Base-by-base conservation (phyloP, 1,139 yeast genomes). In the Meyerozyma guilliermondii region DNA sequence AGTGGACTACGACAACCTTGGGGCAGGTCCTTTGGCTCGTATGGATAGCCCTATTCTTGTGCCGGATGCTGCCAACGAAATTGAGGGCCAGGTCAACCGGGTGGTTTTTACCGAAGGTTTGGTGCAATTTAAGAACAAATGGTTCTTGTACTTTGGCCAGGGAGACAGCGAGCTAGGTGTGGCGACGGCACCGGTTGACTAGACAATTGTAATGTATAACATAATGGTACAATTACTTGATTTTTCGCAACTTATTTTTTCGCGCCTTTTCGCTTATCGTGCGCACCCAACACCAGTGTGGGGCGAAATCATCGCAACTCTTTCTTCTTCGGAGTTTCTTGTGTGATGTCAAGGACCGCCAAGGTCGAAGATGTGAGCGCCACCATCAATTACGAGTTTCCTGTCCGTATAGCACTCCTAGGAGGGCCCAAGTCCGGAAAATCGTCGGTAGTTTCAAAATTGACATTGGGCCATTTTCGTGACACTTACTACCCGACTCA, bases 401-500 rank as follows among this genome's bases (percentile, higher is more conserved):
- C 86, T 0, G 48, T 80, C 13, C 58, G 85, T 43, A 58, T 81
- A 28, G 86, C 84, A 0, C 60, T 81, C 9, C 53, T 81, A 5
- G 87, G 87, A 0, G 83, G 77, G 0, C 66, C 75, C 10, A 66
- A 64, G 43, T 68, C 73, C 2, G 82, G 82, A 8, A 77, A 77
- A 52, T 71, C 80, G 2, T 66, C 78, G 1, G 60, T 72, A 18
- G 68, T 76, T n/a, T 76, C 83, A 22, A 70, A 79, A 43, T 52
- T 81, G 17, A 56, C 67, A 20, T 68, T 76, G 39, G 74, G 77
- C 13, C 66, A 71, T 39, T 72, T 75, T 33, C 64, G 71, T 27
- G 81, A 75, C 38, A 77, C 80, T 5, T 81, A 85, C 56, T 84
- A 85, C 51, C 92, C 92, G 2, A 84, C 91, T 1, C 68, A 65